Conservation (phyloP, 2,329 filamentous ascomycete species). For the Arthrobotrys iridis region DNA sequence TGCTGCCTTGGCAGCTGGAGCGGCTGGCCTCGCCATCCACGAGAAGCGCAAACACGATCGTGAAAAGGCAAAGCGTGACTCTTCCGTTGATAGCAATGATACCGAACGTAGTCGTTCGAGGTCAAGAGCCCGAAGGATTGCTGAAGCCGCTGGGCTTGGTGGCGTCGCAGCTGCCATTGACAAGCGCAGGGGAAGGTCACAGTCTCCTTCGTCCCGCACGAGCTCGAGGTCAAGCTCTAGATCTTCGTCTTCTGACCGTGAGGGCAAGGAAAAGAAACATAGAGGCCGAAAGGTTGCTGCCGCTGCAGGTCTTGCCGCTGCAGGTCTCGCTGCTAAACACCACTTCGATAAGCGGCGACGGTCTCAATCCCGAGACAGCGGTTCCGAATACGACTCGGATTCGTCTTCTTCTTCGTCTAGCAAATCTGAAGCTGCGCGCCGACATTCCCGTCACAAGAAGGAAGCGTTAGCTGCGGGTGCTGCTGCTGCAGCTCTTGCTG, state of each 20-base stretch:
- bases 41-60: slow-evolving; percentile 49
- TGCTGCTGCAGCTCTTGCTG: slow-evolving; percentile 51
- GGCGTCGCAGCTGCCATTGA: slow-evolving; percentile 40
- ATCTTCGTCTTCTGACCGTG: slow-evolving; percentile 45
- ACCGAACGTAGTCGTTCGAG: slow-evolving; percentile 32
- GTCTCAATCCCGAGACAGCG: slow-evolving; percentile 35
- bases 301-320: slow-evolving; percentile 31
- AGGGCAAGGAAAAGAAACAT: slow-evolving; percentile 44
- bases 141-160: slow-evolving; percentile 49
- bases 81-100: slow-evolving; percentile 13
- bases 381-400: slow-evolving; percentile 14
- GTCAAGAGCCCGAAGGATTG: slow-evolving; percentile 41
- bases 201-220: slow-evolving; percentile 33
- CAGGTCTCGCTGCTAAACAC: slow-evolving; percentile 50
- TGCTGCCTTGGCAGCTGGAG: slow-evolving; percentile 46
- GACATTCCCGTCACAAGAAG: slow-evolving; percentile 49
- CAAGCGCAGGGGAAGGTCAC: slow-evolving; percentile 19
- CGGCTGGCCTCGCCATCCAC: slow-evolving; percentile 41
- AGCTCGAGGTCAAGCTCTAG: slow-evolving; percentile 46
- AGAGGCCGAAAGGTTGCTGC: slow-evolving; percentile 42
- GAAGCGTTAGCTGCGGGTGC: slow-evolving; percentile 47
- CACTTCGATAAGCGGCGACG: slow-evolving; percentile 42
- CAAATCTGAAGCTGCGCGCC: slow-evolving; percentile 31
- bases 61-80: slow-evolving; percentile 30
- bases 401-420: slow-evolving; percentile 15